phyloP scores from a whole-genome alignment of 371 early-diverging fungal genomes.

The Phascolomyces articulosus region DNA sequence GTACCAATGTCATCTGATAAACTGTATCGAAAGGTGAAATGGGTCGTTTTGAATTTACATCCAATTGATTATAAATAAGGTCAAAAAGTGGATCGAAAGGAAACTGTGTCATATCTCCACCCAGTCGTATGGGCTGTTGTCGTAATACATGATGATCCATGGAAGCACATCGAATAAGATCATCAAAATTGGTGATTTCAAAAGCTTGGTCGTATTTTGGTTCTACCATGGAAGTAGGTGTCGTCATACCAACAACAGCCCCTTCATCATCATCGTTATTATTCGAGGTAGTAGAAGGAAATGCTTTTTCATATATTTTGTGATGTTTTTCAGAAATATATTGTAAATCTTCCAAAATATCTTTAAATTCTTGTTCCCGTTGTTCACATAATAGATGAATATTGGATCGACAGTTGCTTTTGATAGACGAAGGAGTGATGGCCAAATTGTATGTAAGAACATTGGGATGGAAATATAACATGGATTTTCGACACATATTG shows the following conservation, averaged over 20 bases:
- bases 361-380: neutral
- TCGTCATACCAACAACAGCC: neutral
- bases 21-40: neutral
- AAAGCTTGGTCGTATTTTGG: neutral
- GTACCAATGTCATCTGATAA: neutral
- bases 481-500: neutral
- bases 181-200: neutral
- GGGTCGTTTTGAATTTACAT: neutral
- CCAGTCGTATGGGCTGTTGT: neutral
- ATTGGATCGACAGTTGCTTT: neutral
- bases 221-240: too few relatives aligned
- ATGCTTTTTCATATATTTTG: neutral
- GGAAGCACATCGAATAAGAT: neutral
- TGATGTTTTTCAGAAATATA: neutral
- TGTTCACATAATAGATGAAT: slow-evolving; percentile 2
- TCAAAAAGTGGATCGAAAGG: neutral
- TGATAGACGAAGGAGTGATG: neutral
- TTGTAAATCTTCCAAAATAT: neutral
- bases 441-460: neutral
- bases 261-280: neutral
- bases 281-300: neutral
- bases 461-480: neutral
- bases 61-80: neutral
- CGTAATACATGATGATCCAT: neutral
- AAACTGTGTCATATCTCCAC: neutral